phyloP scores from a whole-genome alignment of 192 early-diverging fungal species.

The Coemansia sp. region DNA sequence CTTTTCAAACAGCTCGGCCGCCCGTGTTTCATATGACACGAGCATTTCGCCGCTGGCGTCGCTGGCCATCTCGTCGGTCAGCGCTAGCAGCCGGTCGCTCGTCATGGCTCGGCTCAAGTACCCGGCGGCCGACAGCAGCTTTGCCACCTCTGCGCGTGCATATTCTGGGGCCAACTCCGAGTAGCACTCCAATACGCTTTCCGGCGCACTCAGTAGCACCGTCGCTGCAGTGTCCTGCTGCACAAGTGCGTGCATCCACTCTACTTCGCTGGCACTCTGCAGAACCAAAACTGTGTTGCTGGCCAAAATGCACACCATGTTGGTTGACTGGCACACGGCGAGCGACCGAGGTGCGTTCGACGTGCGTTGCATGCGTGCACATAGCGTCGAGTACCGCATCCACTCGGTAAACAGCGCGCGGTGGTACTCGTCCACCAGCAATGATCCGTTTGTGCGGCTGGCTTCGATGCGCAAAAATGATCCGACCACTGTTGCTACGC shows the following conservation, averaged over 20 bases:
- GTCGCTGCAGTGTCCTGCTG: conserved; percentile 29
- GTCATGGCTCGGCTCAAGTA: conserved; percentile 17
- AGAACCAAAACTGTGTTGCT: conserved; percentile 17
- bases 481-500: conserved; percentile 31
- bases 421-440: conserved; percentile 32
- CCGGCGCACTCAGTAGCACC: conserved; percentile 36
- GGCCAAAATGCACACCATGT: conserved; percentile 32
- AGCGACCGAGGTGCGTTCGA: conserved; percentile 36
- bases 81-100: conserved; percentile 8
- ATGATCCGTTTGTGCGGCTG: conserved; percentile 14
- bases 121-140: conserved; percentile 26
- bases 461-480: conserved; percentile 30
- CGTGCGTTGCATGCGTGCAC: conserved; percentile 42
- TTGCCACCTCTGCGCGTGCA: conserved; percentile 26
- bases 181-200: conserved; percentile 9
- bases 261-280: conserved; percentile 30
- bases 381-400: conserved; percentile 54
- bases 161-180: conserved; percentile 24
- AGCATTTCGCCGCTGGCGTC: conserved; percentile 46
- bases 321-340: conserved; percentile 25
- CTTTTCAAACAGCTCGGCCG: conserved; percentile 44
- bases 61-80: conserved; percentile 29
- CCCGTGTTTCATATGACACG: conserved; percentile 36
- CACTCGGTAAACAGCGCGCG: conserved; percentile 49
- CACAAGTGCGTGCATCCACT: conserved; percentile 39